Evolutionary conservation across 495 filamentous ascomycete species (phyloP), one percentile per base, ranked within the genome.

Genomic region (Neurospora sp.): DNA sequence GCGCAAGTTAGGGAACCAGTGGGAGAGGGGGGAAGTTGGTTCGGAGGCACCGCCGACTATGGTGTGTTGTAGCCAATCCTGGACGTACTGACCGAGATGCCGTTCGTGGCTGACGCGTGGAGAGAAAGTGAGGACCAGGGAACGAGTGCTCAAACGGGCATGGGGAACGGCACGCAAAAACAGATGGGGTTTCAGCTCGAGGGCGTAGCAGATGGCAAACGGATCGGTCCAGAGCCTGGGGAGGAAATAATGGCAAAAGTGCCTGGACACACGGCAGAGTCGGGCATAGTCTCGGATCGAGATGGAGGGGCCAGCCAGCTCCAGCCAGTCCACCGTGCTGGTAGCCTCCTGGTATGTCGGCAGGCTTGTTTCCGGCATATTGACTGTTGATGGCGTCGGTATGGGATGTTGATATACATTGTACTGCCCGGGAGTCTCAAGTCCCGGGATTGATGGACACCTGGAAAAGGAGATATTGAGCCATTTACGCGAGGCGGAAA

Each of bases 141-240:
- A 65, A 65, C 22, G 53, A 14, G 22, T 35, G 3, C 22, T 17
- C 22, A 31, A 31, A 5, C 53, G 53, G 27, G 53, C 1, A 65
- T 31, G 1, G 8, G 53, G 53, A 16, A 65, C 53, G 53, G 27
- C 17, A 35, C 22, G 27, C 22, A 16, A 35, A 3, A 65, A 65
- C 22, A 65, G 53, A 1, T 65, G 7, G 53, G 0, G 8, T 35
- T 61, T 31, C 7, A 14, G 53, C 53, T 14, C 53, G 53, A 65
- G 53, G 53, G 71, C 78, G 72, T 10, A 81, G 78, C 9, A 68
- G 72, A 69, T 77, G 71, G 20, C 76, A 70, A 17, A 76, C 77
- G 12, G 84, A 74, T 86, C 83, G 76, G 79, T 78, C 84, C 84
- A 86, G 22, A 86, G 77, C 9, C 78, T 80, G 7, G 83, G 83